Evolutionary conservation across 1,139 yeast species (phyloP).

Genomic region (Lodderomyces orthopsilosis): DNA sequence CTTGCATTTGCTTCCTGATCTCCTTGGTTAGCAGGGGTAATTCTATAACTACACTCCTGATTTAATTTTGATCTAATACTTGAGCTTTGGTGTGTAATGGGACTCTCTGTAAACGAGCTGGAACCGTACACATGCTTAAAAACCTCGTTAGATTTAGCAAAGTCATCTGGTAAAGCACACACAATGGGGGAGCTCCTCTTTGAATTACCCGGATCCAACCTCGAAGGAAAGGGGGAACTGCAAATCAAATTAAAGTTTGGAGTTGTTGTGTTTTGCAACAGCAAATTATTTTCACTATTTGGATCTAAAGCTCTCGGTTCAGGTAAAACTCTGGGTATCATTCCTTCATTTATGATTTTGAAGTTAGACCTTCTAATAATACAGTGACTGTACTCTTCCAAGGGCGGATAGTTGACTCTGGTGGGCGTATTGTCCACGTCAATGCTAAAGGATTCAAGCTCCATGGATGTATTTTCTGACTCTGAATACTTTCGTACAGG

Average conservation of each 20-base stretch:
- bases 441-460: conserved; percentile 1
- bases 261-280: neutral
- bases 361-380: neutral
- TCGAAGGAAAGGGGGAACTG: neutral
- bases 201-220: neutral
- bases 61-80: neutral
- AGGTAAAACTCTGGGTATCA: conserved; percentile 2
- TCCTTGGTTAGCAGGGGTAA: no score
- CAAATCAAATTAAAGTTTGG: neutral
- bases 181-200: conserved; percentile 4
- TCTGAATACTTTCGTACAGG: conserved; percentile 5
- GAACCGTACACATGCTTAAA: neutral
- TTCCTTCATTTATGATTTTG: conserved; percentile 3
- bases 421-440: conserved; percentile 4
- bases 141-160: neutral
- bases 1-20: no score
- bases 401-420: conserved; percentile 1
- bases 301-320: neutral
- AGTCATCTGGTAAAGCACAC: neutral
- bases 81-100: neutral
- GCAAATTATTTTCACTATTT: neutral
- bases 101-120: neutral
- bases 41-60: neutral
- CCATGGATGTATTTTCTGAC: conserved; percentile 3
- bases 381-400: neutral